These are phyloP conservation scores for Aspergillus phoenicis DNA, from an alignment of 2,329 filamentous ascomycete species.

Conservation along the genomic window DNA sequence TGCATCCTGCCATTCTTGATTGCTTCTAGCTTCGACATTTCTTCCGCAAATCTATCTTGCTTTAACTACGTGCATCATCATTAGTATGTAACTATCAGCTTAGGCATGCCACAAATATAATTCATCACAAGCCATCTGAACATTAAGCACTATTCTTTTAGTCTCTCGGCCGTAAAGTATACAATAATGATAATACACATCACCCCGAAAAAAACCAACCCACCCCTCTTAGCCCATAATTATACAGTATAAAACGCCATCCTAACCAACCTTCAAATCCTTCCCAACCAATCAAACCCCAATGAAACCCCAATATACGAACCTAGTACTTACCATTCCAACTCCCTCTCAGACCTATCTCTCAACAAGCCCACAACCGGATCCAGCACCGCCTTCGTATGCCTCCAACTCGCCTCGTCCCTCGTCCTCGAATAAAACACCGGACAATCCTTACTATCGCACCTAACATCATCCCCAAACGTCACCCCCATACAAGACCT, in stretches of 20 bases:
- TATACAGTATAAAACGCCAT: background rate
- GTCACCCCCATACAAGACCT: constrained; percentile 75
- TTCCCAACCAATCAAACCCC: background rate
- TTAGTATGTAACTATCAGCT: too few species aligned
- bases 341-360: constrained; percentile 32
- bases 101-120: too few species aligned
- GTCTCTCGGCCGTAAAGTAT: too few species aligned
- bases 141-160: too few species aligned
- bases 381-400: constrained; percentile 39
- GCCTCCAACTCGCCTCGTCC: constrained; percentile 39
- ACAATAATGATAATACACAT: too few species aligned
- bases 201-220: background rate
- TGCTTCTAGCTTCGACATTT: background rate
- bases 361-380: constrained; percentile 43
- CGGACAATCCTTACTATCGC: constrained; percentile 88
- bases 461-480: constrained; percentile 75
- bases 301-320: background rate
- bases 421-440: constrained; percentile 71
- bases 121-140: too few species aligned
- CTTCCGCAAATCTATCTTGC: background rate
- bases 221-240: background rate
- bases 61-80: too few species aligned
- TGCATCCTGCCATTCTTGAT: background rate
- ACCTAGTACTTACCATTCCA: constrained; percentile 40
- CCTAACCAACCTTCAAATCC: background rate